Evolutionary conservation across 176 grass and related monocot genomes (phyloP).

Genomic region (Puccinellia tenuiflora): DNA sequence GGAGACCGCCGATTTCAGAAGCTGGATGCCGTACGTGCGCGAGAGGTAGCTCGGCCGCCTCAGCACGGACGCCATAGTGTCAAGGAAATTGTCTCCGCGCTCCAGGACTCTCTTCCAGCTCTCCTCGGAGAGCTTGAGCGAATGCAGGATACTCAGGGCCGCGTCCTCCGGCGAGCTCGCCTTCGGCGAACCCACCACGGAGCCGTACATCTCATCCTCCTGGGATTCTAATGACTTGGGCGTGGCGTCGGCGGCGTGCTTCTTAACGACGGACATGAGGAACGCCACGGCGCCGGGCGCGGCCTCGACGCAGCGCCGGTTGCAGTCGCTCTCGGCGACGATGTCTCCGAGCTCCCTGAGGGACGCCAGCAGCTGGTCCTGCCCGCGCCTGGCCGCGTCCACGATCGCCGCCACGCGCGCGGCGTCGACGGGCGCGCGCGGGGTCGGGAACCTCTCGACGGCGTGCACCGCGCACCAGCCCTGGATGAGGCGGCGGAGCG

Average conservation of each 20-base stretch:
- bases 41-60: constrained; percentile 44
- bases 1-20: constrained; percentile 45
- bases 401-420: constrained; percentile 41
- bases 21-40: constrained; percentile 34
- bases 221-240: not conserved
- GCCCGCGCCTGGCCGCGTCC: constrained; percentile 2
- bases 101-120: constrained; percentile 26
- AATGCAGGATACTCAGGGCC: constrained; percentile 51
- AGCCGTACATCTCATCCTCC: not conserved
- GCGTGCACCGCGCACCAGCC: constrained; percentile 70
- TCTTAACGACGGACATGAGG: constrained; percentile 47
- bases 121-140: constrained; percentile 53
- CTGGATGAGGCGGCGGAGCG: constrained; percentile 80
- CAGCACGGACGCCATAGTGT: constrained; percentile 42
- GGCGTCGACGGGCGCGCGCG: constrained; percentile 44
- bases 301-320: constrained; percentile 49
- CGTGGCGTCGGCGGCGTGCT: not conserved
- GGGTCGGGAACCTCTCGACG: constrained; percentile 72
- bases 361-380: constrained; percentile 1
- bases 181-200: not conserved
- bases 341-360: constrained; percentile 45
- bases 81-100: constrained; percentile 20
- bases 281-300: constrained; percentile 32
- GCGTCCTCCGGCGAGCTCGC: constrained; percentile 36
- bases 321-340: constrained; percentile 59